phyloP scores from a whole-genome alignment of 257 asterid genomes.

The Haberlea rhodopensis region DNA sequence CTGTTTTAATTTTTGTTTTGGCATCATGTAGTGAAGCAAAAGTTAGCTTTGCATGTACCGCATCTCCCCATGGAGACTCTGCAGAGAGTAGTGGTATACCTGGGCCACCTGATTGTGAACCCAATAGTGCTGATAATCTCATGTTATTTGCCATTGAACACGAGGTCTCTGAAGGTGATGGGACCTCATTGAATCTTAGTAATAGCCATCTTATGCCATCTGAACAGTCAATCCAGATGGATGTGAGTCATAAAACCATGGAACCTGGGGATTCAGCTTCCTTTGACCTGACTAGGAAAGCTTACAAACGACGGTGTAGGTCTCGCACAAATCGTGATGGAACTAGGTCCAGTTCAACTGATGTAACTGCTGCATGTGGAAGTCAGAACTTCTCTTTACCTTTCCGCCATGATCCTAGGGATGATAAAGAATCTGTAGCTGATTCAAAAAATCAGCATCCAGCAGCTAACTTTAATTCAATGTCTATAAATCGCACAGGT shows the following conservation, averaged over 20 bases:
- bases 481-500: conserved; percentile 39
- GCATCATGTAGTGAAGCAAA: conserved; percentile 60
- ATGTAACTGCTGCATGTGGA: conserved; percentile 49
- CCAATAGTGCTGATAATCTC: conserved; percentile 89
- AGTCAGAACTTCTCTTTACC: conserved; percentile 51
- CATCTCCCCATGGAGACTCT: conserved; percentile 88
- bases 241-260: conserved; percentile 39
- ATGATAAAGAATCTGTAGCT: conserved; percentile 37
- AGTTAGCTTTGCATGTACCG: conserved; percentile 75
- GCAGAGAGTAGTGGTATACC: conserved; percentile 89
- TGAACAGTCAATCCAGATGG: conserved; percentile 42
- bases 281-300: conserved; percentile 58
- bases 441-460: conserved; percentile 39
- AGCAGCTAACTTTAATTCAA: conserved; percentile 31
- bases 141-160: conserved; percentile 70
- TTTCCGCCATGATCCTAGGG: conserved; percentile 42
- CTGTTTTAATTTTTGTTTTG: conserved; percentile 27
- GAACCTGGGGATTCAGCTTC: conserved; percentile 59
- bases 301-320: conserved; percentile 68
- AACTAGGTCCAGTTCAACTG: conserved; percentile 57
- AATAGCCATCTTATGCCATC: conserved; percentile 41
- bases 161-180: conserved; percentile 56
- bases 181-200: conserved; percentile 40
- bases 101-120: conserved; percentile 60
- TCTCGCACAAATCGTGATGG: conserved; percentile 66